A percentile compares a stretch with the other conserved stretches of the same genome.
These are phyloP conservation scores for Galeopsis tetrahit DNA, from an alignment of 257 asterid species.

Conservation along the genomic window DNA sequence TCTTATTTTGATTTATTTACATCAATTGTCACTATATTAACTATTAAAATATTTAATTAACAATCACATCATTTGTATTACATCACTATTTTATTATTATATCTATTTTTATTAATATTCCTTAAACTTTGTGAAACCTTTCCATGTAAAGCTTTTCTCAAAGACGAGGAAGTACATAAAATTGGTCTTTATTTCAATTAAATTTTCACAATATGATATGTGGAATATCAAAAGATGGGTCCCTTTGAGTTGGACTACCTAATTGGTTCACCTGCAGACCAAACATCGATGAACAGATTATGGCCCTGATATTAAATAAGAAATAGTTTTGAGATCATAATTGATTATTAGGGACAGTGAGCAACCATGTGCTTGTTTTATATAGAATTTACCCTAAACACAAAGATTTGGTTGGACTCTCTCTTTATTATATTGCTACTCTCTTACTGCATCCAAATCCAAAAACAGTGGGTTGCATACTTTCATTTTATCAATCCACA, in stretches of 20 bases:
- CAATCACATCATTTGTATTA: too few relatives aligned
- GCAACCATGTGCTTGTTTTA: constrained; percentile 40
- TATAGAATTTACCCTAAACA: constrained; percentile 26
- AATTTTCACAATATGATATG: background rate
- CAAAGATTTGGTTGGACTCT: constrained; percentile 30
- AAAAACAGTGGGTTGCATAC: constrained; percentile 36
- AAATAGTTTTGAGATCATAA: constrained; percentile 34
- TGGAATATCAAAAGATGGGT: constrained; percentile 43
- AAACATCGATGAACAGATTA: constrained; percentile 32
- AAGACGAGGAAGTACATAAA: too few relatives aligned
- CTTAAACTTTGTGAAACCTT: too few relatives aligned
- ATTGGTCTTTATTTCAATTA: background rate
- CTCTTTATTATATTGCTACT: constrained; percentile 18
- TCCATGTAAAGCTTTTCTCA: too few relatives aligned
- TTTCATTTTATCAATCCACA: constrained; percentile 29
- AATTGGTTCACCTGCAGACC: constrained; percentile 46
- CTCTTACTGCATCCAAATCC: constrained; percentile 22
- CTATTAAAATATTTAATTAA: too few relatives aligned
- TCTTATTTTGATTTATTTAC: too few relatives aligned
- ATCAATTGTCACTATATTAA: too few relatives aligned
- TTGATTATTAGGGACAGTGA: constrained; percentile 43
- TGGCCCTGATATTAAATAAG: constrained; percentile 39
- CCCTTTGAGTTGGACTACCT: constrained; percentile 44
- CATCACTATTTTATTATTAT: too few relatives aligned
- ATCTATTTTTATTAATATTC: too few relatives aligned